Conservation (phyloP, 305 asterid genomes). For the Ajuga reptans region DNA sequence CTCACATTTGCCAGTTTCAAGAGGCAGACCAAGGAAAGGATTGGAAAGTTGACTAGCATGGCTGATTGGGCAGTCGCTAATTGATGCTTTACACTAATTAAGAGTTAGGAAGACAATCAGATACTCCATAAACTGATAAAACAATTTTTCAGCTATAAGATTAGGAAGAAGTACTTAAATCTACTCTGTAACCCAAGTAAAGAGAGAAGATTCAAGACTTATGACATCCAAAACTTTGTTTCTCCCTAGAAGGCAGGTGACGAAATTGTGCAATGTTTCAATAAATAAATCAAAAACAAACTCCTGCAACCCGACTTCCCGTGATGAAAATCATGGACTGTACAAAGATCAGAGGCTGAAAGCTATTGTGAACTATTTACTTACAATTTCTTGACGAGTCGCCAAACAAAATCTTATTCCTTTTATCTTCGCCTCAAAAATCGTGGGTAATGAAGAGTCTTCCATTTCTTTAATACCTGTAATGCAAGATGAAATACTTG, state of each 20-base stretch:
- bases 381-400: conserved; percentile 81
- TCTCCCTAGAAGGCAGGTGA: not conserved
- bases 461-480: conserved; percentile 52
- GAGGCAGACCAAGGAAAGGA: conserved; percentile 94
- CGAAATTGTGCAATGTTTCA: conserved; percentile 3
- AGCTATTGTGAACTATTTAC: conserved; percentile 21
- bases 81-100: conserved; percentile 69
- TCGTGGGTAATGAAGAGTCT: conserved; percentile 34
- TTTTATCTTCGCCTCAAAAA: conserved; percentile 49
- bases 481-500: conserved; percentile 14
- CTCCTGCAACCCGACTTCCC: not conserved
- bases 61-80: conserved; percentile 71
- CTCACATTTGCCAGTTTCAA: conserved; percentile 89
- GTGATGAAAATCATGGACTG: not conserved
- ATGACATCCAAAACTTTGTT: not conserved
- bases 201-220: conserved; percentile 1
- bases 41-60: conserved; percentile 86
- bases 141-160: not conserved
- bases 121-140: conserved; percentile 7
- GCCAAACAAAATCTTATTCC: conserved; percentile 69
- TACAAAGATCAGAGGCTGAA: conserved; percentile 10
- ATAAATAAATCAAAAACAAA: not conserved
- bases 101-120: conserved; percentile 19
- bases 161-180: not conserved
- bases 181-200: conserved; percentile 10